A percentile compares a stretch with the other conserved stretches of the same genome.
These are phyloP conservation scores for Dioszegia aurantiaca DNA, from an alignment of 768 basidiomycete species.

Conservation along the genomic window DNA sequence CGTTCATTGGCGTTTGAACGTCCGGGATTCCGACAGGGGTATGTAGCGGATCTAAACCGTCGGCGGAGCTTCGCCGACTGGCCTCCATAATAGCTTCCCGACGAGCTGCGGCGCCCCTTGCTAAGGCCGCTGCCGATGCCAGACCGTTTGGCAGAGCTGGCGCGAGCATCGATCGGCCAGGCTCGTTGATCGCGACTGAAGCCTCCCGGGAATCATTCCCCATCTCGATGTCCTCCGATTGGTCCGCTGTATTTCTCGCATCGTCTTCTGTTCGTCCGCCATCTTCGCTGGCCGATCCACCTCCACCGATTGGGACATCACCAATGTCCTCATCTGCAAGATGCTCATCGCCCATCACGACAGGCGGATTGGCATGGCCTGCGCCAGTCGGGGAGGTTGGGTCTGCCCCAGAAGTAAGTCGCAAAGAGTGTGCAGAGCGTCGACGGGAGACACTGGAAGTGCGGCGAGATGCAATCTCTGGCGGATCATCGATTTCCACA, in stretches of 20 bases:
- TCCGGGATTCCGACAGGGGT: constrained; percentile 16
- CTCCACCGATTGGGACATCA: constrained; percentile 20
- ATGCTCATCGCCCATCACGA: constrained; percentile 17
- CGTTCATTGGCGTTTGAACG: constrained; percentile 53
- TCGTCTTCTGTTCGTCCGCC: constrained; percentile 15
- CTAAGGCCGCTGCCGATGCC: background rate
- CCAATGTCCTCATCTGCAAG: constrained; percentile 21
- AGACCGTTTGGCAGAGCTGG: background rate
- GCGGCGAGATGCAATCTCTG: constrained; percentile 48
- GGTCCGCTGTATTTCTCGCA: background rate
- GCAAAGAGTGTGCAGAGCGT: constrained; percentile 33
- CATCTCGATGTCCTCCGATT: constrained; percentile 9
- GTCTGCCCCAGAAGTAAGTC: constrained; percentile 15
- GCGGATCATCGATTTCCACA: constrained; percentile 68
- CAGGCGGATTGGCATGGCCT: constrained; percentile 12
- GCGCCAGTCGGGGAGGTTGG: constrained; percentile 8
- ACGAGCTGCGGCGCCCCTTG: background rate
- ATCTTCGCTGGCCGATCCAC: constrained; percentile 8
- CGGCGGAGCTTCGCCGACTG: constrained; percentile 1
- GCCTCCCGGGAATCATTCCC: background rate
- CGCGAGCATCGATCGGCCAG: background rate
- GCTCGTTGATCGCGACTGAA: background rate
- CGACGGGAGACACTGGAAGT: constrained; percentile 38
- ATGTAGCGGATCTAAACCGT: background rate
- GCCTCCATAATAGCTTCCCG: constrained; percentile 1